phyloP scores from a whole-genome alignment of 371 early-diverging fungal genomes.

The Dichotomocladium elegans region DNA sequence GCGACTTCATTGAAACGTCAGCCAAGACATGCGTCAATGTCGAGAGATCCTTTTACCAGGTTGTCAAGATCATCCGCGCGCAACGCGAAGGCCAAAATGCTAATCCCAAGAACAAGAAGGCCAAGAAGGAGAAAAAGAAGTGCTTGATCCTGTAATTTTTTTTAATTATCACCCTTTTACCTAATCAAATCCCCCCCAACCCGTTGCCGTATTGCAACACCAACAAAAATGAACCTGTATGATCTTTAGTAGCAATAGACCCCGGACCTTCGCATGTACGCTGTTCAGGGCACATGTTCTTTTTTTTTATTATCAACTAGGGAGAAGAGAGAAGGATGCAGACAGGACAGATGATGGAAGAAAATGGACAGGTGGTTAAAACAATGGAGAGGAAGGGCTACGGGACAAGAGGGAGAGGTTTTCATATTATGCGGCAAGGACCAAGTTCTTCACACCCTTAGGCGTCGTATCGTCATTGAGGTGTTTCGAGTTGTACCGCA shows the following conservation, averaged over 20 bases:
- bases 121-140: conserved; percentile 14
- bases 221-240: too few relatives aligned
- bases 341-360: background rate
- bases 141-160: conserved; percentile 17
- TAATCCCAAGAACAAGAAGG: conserved; percentile 9
- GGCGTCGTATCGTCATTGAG: conserved; percentile 81
- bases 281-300: too few relatives aligned
- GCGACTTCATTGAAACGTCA: conserved; percentile 74
- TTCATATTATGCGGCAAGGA: conserved; percentile 25
- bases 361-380: background rate
- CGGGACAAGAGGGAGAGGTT: background rate
- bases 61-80: conserved; percentile 49
- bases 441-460: conserved; percentile 65
- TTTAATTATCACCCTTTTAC: too few relatives aligned
- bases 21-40: conserved; percentile 80
- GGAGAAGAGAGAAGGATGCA: background rate
- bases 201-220: too few relatives aligned
- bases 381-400: background rate
- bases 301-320: too few relatives aligned
- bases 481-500: conserved; percentile 80
- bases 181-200: too few relatives aligned
- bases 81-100: conserved; percentile 17
- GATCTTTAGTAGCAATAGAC: too few relatives aligned
- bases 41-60: conserved; percentile 56
- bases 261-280: too few relatives aligned